phyloP scores from a whole-genome alignment of 352 stramenopile species.

The Pythium pyrilobum region DNA sequence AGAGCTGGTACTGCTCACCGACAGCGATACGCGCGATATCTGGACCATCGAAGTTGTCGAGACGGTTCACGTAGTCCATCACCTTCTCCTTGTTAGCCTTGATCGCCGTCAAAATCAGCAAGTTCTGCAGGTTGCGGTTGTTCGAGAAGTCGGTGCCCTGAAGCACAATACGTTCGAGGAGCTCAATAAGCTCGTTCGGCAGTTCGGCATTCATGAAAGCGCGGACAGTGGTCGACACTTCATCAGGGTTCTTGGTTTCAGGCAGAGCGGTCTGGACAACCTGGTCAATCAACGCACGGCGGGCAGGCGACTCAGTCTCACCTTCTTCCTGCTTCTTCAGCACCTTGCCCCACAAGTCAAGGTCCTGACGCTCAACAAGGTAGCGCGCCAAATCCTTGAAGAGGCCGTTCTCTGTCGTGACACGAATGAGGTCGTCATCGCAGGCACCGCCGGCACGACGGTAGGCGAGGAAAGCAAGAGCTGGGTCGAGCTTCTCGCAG shows the following conservation, averaged over 20 bases:
- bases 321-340: slow-evolving; percentile 90
- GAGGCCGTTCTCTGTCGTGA: slow-evolving; percentile 98
- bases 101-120: slow-evolving; percentile 99
- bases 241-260: slow-evolving; percentile 98
- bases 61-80: slow-evolving; percentile 99
- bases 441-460: slow-evolving; percentile 97
- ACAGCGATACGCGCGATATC: slow-evolving; percentile 99
- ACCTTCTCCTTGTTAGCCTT: slow-evolving; percentile 97
- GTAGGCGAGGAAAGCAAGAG: slow-evolving; percentile 99
- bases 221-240: slow-evolving; percentile 99
- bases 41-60: slow-evolving; percentile 99
- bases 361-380: slow-evolving; percentile 98
- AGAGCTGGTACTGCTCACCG: slow-evolving; percentile 97
- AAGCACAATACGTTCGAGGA: slow-evolving; percentile 99
- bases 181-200: slow-evolving; percentile 97
- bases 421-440: slow-evolving; percentile 98
- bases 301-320: slow-evolving; percentile 87
- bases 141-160: slow-evolving; percentile 99
- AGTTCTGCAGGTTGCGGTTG: slow-evolving; percentile 99
- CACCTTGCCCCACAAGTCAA: slow-evolving; percentile 98
- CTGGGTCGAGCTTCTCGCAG: slow-evolving; percentile 99
- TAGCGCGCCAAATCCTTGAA: slow-evolving; percentile 99
- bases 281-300: slow-evolving; percentile 97
- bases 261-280: slow-evolving; percentile 99
- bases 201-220: slow-evolving; percentile 99